Base-by-base conservation (phyloP, 495 filamentous ascomycete genomes). In the Amphirosellinia nigrospora region DNA sequence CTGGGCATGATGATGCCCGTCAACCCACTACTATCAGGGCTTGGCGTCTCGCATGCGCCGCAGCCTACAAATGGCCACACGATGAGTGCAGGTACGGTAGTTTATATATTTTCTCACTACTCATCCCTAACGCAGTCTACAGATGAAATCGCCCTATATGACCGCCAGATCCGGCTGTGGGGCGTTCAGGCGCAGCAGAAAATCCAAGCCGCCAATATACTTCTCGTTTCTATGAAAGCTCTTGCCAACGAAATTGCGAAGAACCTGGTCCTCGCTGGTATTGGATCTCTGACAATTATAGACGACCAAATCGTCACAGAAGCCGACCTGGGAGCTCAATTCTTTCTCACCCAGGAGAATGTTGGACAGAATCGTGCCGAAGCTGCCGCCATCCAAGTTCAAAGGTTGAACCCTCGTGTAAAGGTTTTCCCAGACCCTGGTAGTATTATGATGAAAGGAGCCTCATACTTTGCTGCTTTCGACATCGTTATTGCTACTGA, bases 101-200 rank as follows among this genome's bases (percentile, higher is more conserved):
- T 58, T 13, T 10, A 46, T 13, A 23, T 41, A 7, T 48, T 10
- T 26, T 56, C 30, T 45, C 48, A 38, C 38, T n/a, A 41, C 13
- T 10, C n/a, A 5, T 30, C 26, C 19, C 56, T 69, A 53, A 69
- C 34, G 32, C 13, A 16, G 11, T 15, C 34, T 15, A 7, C 43
- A 96, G 96, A 97, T 82, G 96, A 99, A 76, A 97, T 98, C 75
- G 96, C 96, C 45, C 88, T 99, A 28, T 99, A 99, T 81, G 96
- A 99, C 80, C 91, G 96, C 26, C 96, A 99, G 79, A 97, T 98
- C 75, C 92, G 96, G n/a, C 89, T 99, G 36, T 99, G 96, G 96
- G 96, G 96, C 61, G 91, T 98, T 68, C 88, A 97, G 77, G 96
- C 96, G 7, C 96, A 99, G 79, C 91, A 79, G 70, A 94, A 92